These are phyloP conservation scores for Mortierella sp. DNA, from an alignment of 371 early-diverging fungal species.

Conservation along the genomic window DNA sequence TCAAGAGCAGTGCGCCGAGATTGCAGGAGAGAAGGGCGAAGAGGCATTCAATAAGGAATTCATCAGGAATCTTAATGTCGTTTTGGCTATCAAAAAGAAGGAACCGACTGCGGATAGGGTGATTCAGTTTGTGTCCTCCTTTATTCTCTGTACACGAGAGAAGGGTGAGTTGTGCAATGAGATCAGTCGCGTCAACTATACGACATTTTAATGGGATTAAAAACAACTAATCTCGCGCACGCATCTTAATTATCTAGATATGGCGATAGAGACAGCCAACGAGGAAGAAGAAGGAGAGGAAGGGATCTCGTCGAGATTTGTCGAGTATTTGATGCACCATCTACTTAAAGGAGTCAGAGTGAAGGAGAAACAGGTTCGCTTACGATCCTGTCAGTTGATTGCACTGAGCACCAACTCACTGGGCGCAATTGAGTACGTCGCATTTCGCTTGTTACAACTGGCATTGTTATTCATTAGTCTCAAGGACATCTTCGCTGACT, in stretches of 20 bases:
- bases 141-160: conserved; percentile 79
- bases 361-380: conserved; percentile 80
- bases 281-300: conserved; percentile 56
- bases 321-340: conserved; percentile 75
- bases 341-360: conserved; percentile 81
- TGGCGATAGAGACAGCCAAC: conserved; percentile 20
- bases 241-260: conserved; percentile 30
- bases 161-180: conserved; percentile 57
- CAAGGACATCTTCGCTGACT: neutral
- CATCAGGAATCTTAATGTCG: conserved; percentile 79
- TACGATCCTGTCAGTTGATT: conserved; percentile 84
- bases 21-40: conserved; percentile 69
- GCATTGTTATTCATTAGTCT: neutral
- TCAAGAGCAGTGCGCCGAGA: conserved; percentile 72
- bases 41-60: conserved; percentile 74
- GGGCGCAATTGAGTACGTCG: conserved; percentile 82
- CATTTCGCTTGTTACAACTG: neutral
- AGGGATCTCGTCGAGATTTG: conserved; percentile 79
- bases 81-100: conserved; percentile 78
- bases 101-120: conserved; percentile 81
- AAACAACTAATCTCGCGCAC: conserved; percentile 17
- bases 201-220: neutral
- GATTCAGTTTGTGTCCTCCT: conserved; percentile 80
- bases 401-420: conserved; percentile 81
- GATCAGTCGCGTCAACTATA: neutral